Conservation (phyloP, 352 stramenopile genomes). For the Pythium dissimile region DNA sequence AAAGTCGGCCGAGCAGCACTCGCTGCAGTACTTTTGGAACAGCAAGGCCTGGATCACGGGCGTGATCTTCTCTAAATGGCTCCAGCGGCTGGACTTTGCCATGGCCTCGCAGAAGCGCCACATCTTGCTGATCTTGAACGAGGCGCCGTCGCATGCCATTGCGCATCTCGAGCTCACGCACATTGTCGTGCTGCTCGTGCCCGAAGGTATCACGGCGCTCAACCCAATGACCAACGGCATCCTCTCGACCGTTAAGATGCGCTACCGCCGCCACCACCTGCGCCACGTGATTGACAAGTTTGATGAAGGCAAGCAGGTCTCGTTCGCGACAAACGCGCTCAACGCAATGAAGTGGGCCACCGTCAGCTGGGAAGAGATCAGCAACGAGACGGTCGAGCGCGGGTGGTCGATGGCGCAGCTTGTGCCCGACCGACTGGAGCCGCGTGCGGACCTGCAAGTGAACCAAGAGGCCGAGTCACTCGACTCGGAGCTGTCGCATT, state of each 20-base stretch:
- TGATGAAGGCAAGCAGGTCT: constrained; percentile 37
- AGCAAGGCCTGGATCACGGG: constrained; percentile 81
- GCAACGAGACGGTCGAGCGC: constrained; percentile 61
- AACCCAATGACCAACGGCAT: constrained; percentile 67
- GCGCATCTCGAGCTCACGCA: constrained; percentile 74
- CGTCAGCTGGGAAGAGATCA: constrained; percentile 68
- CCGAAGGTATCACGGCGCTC: constrained; percentile 43
- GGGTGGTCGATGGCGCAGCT: constrained; percentile 62
- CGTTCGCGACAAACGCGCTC: constrained; percentile 66
- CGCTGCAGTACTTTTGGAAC: constrained; percentile 83
- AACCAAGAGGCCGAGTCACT: constrained; percentile 57
- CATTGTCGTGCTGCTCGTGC: constrained; percentile 64
- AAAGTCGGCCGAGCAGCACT: constrained; percentile 73
- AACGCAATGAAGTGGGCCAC: constrained; percentile 79
- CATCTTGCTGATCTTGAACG: constrained; percentile 77
- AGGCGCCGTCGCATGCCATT: constrained; percentile 72
- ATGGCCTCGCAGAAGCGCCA: constrained; percentile 75
- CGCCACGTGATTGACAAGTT: constrained; percentile 58
- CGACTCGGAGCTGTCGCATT: constrained; percentile 60
- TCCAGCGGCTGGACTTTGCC: constrained; percentile 74
- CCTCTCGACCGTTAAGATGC: constrained; percentile 67
- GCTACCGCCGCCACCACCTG: constrained; percentile 69
- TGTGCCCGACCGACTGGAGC: constrained; percentile 42
- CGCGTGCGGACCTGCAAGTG: constrained; percentile 46
- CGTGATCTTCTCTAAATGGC: constrained; percentile 80